phyloP scores from a whole-genome alignment of 306 rosid genomes.

The Sophora flavescens region DNA sequence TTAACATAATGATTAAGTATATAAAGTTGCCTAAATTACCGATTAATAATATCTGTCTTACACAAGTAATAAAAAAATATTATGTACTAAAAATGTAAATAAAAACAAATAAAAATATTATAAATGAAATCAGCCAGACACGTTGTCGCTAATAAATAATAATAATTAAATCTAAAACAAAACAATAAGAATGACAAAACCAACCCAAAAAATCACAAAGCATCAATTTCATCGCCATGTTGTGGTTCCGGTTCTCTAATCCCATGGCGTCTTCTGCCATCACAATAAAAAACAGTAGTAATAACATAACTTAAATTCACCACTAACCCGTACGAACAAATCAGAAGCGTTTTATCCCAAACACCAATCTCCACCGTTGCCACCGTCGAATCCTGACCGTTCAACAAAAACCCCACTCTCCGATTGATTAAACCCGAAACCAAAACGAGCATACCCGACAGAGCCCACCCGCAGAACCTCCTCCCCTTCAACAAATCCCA shows the following conservation, averaged over 20 bases:
- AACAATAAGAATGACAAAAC: neutral
- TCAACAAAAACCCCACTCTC: slow-evolving; percentile 53
- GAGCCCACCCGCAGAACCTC: slow-evolving; percentile 61
- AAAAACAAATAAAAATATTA: no score
- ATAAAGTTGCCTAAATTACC: no score
- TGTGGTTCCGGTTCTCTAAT: neutral
- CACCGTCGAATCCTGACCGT: slow-evolving; percentile 44
- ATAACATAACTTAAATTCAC: slow-evolving; percentile 64
- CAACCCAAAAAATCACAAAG: neutral
- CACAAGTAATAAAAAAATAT: no score
- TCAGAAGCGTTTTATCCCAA: slow-evolving; percentile 50
- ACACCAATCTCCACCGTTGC: slow-evolving; percentile 15
- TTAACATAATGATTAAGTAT: no score
- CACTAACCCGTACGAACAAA: slow-evolving; percentile 57
- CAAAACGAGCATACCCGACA: slow-evolving; percentile 59
- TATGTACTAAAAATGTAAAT: no score
- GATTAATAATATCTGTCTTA: no score
- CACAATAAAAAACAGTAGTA: slow-evolving; percentile 76
- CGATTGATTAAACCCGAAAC: slow-evolving; percentile 54
- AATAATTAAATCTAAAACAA: no score
- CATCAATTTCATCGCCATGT: neutral
- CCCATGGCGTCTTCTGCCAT: slow-evolving; percentile 51
- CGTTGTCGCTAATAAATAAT: no score
- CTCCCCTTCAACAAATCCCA: slow-evolving; percentile 60
- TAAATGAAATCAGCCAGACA: no score